phyloP scores from a whole-genome alignment of 495 filamentous ascomycete species.

The Neurospora hispaniola region DNA sequence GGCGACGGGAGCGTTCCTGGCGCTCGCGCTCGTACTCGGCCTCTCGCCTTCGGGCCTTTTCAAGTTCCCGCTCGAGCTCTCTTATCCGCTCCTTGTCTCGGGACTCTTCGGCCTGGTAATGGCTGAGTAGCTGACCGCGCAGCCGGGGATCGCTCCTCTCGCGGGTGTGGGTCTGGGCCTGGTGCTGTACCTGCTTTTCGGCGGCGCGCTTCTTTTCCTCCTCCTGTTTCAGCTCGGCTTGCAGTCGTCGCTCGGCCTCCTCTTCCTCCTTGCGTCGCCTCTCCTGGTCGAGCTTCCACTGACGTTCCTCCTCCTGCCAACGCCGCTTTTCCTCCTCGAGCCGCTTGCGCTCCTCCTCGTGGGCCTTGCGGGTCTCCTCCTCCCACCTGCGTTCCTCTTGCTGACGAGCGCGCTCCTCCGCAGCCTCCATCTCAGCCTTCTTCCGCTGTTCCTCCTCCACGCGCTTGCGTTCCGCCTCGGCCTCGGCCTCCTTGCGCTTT shows the following conservation, averaged over 20 bases:
- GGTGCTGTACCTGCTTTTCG: constrained; percentile 60
- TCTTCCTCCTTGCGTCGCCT: constrained; percentile 76
- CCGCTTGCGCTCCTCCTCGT: constrained; percentile 60
- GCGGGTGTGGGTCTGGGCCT: constrained; percentile 50
- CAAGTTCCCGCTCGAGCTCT: constrained; percentile 77
- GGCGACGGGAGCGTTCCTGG: constrained; percentile 42
- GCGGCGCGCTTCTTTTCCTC: constrained; percentile 64
- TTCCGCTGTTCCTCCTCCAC: constrained; percentile 57
- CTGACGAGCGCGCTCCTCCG: constrained; percentile 55
- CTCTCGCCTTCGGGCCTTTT: constrained; percentile 77
- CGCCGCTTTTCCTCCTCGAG: constrained; percentile 58
- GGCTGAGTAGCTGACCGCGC: constrained; percentile 74
- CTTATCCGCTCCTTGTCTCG: constrained; percentile 45
- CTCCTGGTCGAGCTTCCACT: constrained; percentile 59
- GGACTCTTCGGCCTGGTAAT: constrained; percentile 62
- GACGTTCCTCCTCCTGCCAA: constrained; percentile 79
- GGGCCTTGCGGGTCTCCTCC: constrained; percentile 56
- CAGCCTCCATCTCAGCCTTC: constrained; percentile 51
- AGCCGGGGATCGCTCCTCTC: constrained; percentile 54
- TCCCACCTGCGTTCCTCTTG: constrained; percentile 75
- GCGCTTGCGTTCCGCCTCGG: constrained; percentile 47
- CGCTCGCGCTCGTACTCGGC: constrained; percentile 73
- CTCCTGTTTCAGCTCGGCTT: constrained; percentile 46
- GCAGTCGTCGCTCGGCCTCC: constrained; percentile 51
- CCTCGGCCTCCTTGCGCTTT: constrained; percentile 39